Evolutionary conservation across 2,329 filamentous ascomycete species (phyloP).

Genomic region (Metarhizium sp.): DNA sequence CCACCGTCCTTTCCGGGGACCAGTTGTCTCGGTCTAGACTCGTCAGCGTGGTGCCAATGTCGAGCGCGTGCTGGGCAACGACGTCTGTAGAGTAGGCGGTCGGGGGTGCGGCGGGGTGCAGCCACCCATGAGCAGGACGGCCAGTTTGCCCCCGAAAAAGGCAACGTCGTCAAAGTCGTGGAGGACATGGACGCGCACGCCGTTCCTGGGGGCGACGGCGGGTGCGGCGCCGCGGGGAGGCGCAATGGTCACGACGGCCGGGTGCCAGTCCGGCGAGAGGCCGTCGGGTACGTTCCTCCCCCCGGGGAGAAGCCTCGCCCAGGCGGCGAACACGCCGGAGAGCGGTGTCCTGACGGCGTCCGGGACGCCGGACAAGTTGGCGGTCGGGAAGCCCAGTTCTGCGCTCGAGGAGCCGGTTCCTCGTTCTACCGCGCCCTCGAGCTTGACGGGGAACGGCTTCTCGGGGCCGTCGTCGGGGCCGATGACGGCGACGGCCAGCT

Average conservation of each 20-base stretch:
- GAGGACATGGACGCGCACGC: conserved; percentile 44
- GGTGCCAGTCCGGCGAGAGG: conserved; percentile 41
- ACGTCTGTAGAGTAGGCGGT: conserved; percentile 12
- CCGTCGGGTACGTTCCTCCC: conserved; percentile 18
- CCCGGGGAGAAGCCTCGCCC: conserved; percentile 35
- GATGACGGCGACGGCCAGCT: conserved; percentile 27
- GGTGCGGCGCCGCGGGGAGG: conserved; percentile 37
- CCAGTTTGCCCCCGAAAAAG: conserved; percentile 35
- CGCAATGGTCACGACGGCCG: conserved; percentile 47
- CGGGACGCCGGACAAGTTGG: conserved; percentile 42
- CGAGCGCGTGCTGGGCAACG: conserved; percentile 23
- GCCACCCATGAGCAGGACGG: conserved; percentile 50
- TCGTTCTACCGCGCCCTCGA: conserved; percentile 36
- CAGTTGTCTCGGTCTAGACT: conserved; percentile 38
- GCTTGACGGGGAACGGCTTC: conserved; percentile 42
- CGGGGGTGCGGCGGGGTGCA: conserved; percentile 29
- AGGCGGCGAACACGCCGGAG: conserved; percentile 55
- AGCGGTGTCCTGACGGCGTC: conserved; percentile 44
- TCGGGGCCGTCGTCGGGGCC: conserved; percentile 42
- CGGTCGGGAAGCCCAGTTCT: conserved; percentile 40
- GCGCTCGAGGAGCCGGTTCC: conserved; percentile 31
- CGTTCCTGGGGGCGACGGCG: conserved; percentile 37
- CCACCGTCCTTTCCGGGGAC: conserved; percentile 29
- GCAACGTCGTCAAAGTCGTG: conserved; percentile 33
- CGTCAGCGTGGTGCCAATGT: conserved; percentile 33